Conservation (phyloP, 768 basidiomycete genomes). For the Boletus fagicola region DNA sequence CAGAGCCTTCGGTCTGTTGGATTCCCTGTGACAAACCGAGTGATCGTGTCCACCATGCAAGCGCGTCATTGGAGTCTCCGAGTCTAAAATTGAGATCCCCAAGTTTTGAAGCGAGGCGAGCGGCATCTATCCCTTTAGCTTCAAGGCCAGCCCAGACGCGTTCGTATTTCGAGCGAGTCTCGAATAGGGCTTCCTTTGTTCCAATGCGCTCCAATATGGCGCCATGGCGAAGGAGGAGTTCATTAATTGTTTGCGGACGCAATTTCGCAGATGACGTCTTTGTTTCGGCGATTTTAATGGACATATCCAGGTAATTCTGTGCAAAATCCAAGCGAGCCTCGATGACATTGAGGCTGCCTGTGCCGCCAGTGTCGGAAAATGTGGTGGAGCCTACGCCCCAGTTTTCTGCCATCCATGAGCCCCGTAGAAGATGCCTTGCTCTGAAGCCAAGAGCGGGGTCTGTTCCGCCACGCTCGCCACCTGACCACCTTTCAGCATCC, state of each 20-base stretch:
- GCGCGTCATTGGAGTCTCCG: constrained; percentile 50
- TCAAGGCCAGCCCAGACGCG: constrained; percentile 52
- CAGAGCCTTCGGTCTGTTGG: constrained; percentile 18
- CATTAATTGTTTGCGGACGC: constrained; percentile 48
- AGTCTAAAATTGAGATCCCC: constrained; percentile 63
- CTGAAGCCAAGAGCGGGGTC: constrained; percentile 64
- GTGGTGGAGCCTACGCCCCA: constrained; percentile 55
- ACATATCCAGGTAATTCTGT: constrained; percentile 50
- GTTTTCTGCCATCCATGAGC: constrained; percentile 69
- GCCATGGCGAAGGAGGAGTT: constrained; percentile 57
- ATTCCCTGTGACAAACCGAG: constrained; percentile 45
- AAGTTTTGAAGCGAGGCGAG: constrained; percentile 60
- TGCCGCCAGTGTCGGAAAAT: constrained; percentile 34
- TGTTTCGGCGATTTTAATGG: constrained; percentile 46
- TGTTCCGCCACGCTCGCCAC: constrained; percentile 60
- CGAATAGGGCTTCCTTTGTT: constrained; percentile 43
- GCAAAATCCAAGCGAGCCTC: constrained; percentile 56
- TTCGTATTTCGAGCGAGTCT: constrained; percentile 57
- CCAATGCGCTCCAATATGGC: constrained; percentile 62
- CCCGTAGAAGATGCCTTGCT: constrained; percentile 60
- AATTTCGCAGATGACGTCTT: constrained; percentile 40
- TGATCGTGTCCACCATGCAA: constrained; percentile 68
- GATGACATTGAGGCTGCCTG: constrained; percentile 42
- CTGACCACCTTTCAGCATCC: constrained; percentile 62
- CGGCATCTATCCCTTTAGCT: constrained; percentile 42